Evolutionary conservation across 345 rosid genomes (phyloP).

Genomic region (Euclidium syriacum): DNA sequence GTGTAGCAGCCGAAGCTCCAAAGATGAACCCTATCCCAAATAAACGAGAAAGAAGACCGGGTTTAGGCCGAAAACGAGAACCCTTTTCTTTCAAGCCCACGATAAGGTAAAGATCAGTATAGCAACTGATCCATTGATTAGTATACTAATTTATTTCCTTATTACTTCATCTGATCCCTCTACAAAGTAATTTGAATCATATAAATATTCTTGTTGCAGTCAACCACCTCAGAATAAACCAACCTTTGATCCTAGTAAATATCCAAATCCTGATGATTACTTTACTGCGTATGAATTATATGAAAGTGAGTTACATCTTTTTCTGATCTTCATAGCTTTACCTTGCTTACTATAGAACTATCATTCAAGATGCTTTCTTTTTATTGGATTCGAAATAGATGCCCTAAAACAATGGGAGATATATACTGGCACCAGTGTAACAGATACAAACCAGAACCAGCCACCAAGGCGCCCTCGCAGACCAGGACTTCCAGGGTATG

Average conservation of each 20-base stretch:
- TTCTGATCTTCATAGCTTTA: neutral
- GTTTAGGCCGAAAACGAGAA: conserved; percentile 53
- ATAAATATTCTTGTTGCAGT: conserved; percentile 38
- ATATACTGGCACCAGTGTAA: conserved; percentile 45
- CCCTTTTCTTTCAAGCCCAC: conserved; percentile 67
- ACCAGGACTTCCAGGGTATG: conserved; percentile 60
- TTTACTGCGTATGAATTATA: conserved; percentile 58
- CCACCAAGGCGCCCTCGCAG: conserved; percentile 50
- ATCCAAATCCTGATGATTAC: conserved; percentile 62
- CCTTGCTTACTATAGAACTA: conserved; percentile 1
- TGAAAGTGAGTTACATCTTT: conserved; percentile 45
- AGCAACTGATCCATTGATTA: neutral
- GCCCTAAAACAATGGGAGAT: conserved; percentile 64
- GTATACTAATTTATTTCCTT: neutral
- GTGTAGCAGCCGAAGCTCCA: conserved; percentile 5
- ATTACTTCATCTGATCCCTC: neutral
- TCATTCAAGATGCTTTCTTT: conserved; percentile 4
- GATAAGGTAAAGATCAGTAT: conserved; percentile 39
- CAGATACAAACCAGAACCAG: conserved; percentile 35
- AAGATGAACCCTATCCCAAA: conserved; percentile 29
- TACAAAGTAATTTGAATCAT: neutral
- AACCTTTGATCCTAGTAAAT: conserved; percentile 50
- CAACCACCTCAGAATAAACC: conserved; percentile 41
- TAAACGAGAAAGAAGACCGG: conserved; percentile 63
- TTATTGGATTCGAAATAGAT: conserved; percentile 34